Base-by-base conservation (phyloP, 495 filamentous ascomycete genomes). In the Lepraria neglecta region DNA sequence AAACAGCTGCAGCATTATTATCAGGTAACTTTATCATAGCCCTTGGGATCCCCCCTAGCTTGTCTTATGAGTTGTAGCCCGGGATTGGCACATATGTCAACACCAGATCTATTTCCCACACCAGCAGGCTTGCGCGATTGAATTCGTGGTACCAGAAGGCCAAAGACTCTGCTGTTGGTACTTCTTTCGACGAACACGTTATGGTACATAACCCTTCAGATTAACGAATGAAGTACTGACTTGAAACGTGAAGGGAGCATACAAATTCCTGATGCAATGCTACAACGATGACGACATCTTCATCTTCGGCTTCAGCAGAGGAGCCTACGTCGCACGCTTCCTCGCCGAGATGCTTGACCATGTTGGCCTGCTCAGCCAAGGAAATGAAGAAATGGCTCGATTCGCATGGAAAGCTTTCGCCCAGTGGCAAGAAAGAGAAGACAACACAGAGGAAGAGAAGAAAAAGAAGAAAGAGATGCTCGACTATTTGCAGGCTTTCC, bases 371-470 rank as follows among this genome's bases (percentile, higher is more conserved):
- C 78, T 94, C 0, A 86, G 84, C 46, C 81, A 83, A 60, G 90
- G 90, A n/a, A 95, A 95, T 65, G 90, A 95, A 66, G 90, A 94
- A 64, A 85, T 95, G 83, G 81, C 87, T 19, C 74, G 77, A 0
- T 95, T 95, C 62, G 90, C 88, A 4, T 94, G 89, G 89, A 91
- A 92, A 73, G 89, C 89, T 0, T 95, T 95, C 64, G 81, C 86
- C 51, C 87, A 85, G 62, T 95, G 90, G 90, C 87, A 95, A 70
- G 81, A 83, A 63, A 82, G 90, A 0, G 75, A 80, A 27, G 81
- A 80, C 7, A 76, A 77, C 52, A 77, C 76, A 0, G 74, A 79
- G 17, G 75, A 84, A 48, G 80, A 85, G 0, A 78, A 78, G 40
- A 76, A 81, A 64, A 78, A 85, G 30, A 82, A 84, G 57, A 81